Base-by-base conservation (phyloP, 768 basidiomycete genomes). In the Fomitopsis serialis region DNA sequence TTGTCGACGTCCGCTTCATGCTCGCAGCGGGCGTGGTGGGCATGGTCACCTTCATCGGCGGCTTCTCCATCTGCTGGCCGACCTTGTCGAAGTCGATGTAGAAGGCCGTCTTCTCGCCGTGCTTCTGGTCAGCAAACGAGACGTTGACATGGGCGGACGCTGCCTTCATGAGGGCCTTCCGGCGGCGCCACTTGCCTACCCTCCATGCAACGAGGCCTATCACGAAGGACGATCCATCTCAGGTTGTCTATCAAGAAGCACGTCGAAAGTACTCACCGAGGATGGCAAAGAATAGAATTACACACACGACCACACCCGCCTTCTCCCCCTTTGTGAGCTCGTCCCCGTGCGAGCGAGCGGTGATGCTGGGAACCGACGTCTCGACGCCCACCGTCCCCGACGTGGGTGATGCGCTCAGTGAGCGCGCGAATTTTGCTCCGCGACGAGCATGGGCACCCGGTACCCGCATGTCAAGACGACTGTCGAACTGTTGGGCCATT, bases 141-240 rank as follows among this genome's bases (percentile, higher is more conserved):
- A 53, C 24, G 29, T 53, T 37, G 45, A 53, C 50, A 45, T 53
- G 49, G 47, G 49, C 52, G 23, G 57, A 61, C 24, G 57, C 57
- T 10, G 57, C 51, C 19, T 40, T 40, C 25, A 22, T 11, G 24
- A 44, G 45, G 7, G 45, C 49, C 35, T 53, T 61, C 36, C 53
- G 45, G 56, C 58, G 56, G 22, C 54, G 45, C 58, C 58, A 59
- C 27, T 53, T 55, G 25, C 58, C 54, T n/a, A 61, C 40, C 45
- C 58, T 52, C 61, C 61, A 61, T 46, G 56, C 50, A 42, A 44
- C 53, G 42, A 59, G 49, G 45, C 52, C 58, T 61, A 45, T 32
- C 44, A 45, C 37, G 37, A 19, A 49, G 34, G 46, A 19, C n/a
- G 46, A 23, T 29, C 11, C 13, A 45, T 48, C 5, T 29, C 46